Evolutionary conservation across 225 moss, liverwort and hornwort species (phyloP), one percentile per base, ranked within the genome.

Genomic region (Asterella californica): DNA sequence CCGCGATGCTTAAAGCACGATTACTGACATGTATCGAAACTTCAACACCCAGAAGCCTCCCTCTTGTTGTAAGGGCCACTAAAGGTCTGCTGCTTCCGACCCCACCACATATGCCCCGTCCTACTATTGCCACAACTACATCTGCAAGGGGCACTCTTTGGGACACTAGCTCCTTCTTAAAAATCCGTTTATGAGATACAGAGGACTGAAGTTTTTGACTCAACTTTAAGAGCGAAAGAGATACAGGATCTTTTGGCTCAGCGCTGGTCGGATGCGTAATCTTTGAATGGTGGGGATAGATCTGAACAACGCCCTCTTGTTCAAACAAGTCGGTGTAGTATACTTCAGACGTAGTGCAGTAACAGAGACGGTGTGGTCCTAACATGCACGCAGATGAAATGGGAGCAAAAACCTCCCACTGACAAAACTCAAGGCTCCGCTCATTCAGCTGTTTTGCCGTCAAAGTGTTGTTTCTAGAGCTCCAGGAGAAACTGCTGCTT

Each of bases 1-100:
- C 55, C 36, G 78, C 77, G 55, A 47, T 53, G 50, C 59, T 47
- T 50, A 76, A 82, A n/a, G 82, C 79, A 54, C 79, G 76, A 69
- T 69, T 75, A 42, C 84, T 82, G 76, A 83, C 65, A 79, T 88
- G 78, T 50, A 86, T 84, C 34, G 82, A 86, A 32, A 83, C 80
- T 81, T 93, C 93, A 48, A 93, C 79, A 70, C 90, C 89, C n/a
- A 88, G 78, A 69, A 95, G 92, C 47, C 88, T 84, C 60, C 93
- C 94, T 85, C 86, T 78, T 80, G 86, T 79, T 70, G 84, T 90
- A 53, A 95, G 82, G 52, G 80, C 89, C 80, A 93, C 85, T 42
- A 93, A 79, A 49, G 93, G 89, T 84, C 93, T 88, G 73, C 87
- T 86, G 71, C 90, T 89, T 67, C 83, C 78, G 37, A 85, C 80